phyloP scores from a whole-genome alignment of 768 basidiomycete genomes.

The Phaeolepiota aurea region DNA sequence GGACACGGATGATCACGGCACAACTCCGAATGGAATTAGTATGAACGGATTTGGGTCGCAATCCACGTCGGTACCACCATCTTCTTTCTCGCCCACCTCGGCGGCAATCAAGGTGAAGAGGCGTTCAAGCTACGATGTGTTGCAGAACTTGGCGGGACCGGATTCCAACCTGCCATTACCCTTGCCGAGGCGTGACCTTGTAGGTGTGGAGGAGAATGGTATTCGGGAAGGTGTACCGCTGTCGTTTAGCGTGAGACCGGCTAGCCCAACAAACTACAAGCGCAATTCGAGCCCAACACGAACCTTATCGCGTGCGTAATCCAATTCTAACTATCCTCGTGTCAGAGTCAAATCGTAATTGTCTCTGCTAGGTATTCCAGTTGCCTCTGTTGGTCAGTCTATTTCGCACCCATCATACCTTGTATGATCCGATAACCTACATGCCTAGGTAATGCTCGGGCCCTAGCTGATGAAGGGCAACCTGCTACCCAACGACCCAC shows the following conservation, averaged over 20 bases:
- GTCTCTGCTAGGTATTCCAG: constrained; percentile 53
- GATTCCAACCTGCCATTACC: constrained; percentile 72
- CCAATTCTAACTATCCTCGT: constrained; percentile 7
- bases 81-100: constrained; percentile 16
- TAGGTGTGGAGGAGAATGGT: constrained; percentile 35
- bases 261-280: constrained; percentile 31
- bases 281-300: constrained; percentile 67
- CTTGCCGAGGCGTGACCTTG: constrained; percentile 30
- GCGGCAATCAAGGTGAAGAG: constrained; percentile 44
- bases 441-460: constrained; percentile 69
- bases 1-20: not conserved
- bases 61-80: constrained; percentile 13
- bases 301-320: constrained; percentile 67
- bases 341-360: constrained; percentile 12
- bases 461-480: constrained; percentile 68
- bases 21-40: not conserved
- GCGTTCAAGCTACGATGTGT: constrained; percentile 64
- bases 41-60: constrained; percentile 12
- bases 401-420: constrained; percentile 13
- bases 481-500: constrained; percentile 24
- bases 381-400: constrained; percentile 67
- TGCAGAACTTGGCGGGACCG: constrained; percentile 65
- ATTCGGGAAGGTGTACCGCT: constrained; percentile 73
- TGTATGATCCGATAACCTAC: constrained; percentile 15
- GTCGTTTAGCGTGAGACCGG: constrained; percentile 34